A percentile compares a stretch with the other conserved stretches of the same genome.
phyloP scores from a whole-genome alignment of 345 rosid genomes.

The Theobroma cacao region DNA sequence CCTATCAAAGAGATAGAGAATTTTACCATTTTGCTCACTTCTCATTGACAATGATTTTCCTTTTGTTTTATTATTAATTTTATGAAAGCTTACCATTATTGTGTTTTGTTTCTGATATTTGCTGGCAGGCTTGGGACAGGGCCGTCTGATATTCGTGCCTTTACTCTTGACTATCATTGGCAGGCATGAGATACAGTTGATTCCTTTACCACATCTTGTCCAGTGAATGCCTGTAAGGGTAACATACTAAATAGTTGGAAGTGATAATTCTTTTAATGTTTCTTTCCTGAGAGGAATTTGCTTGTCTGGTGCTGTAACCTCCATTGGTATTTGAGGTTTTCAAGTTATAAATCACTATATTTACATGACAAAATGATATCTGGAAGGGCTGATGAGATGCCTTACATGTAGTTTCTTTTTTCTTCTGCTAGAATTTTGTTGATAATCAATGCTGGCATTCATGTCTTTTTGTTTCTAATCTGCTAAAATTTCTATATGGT shows the following conservation, averaged over 20 bases:
- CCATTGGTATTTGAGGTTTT: not conserved
- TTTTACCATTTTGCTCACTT: not conserved
- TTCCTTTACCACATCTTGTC: not conserved
- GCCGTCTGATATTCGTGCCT: conserved; percentile 84
- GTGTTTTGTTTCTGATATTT: conserved; percentile 11
- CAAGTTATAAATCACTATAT: not conserved
- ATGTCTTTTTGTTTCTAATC: not conserved
- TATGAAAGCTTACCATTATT: not conserved
- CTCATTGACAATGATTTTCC: not conserved
- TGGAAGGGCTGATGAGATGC: not conserved
- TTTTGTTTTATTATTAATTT: not conserved
- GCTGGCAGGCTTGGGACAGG: conserved; percentile 80
- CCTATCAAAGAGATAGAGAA: not conserved
- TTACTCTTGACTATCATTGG: conserved; percentile 72
- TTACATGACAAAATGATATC: not conserved
- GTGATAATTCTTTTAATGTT: not conserved
- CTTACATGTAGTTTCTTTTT: not conserved
- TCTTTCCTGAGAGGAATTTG: not conserved
- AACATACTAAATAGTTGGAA: not conserved
- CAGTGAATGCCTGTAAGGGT: not conserved
- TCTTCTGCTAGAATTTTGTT: not conserved
- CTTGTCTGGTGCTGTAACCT: not conserved
- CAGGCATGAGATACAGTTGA: conserved; percentile 44
- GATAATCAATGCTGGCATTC: not conserved
- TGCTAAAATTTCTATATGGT: not conserved